Base-by-base conservation (phyloP, 2,329 filamentous ascomycete genomes). In the Phyllosticta citriasiana region DNA sequence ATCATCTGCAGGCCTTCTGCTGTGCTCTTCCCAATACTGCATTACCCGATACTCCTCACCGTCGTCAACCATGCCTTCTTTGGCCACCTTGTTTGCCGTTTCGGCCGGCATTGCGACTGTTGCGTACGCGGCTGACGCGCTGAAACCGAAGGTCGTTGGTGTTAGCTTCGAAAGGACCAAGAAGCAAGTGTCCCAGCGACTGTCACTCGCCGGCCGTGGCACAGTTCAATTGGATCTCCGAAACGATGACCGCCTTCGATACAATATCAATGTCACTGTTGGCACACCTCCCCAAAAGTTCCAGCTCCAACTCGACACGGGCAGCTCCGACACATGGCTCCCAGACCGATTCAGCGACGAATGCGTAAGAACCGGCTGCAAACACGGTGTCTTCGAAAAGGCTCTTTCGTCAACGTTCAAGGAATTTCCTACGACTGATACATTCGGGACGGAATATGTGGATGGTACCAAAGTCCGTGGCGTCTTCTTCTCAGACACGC, bases 191-290 rank as follows among this genome's bases (percentile, higher is more conserved):
- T 16, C 33, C 52, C 9, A 57, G 50, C 30, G 22, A 26, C 30
- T 54, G 59, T 54, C 53, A 50, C 54, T 61, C 6, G 55, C 55
- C n/a, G 50, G 55, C 16, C 59, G 59, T 27, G 30, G 55, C 25
- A 62, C 55, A 19, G 51, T 62, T 35, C 53, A 56, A 27, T 27
- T 55, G 4, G 19, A 10, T n/a, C 55, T 62, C 12, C 24, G 51
- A 51, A 58, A 58, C 60, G 2, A 27, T 3, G 33, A 22, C 16
- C 30, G 40, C 3, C 51, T 25, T 30, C 51, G 57, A 19, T 63
- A 63, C 58, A 56, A 61, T 10, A 57, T 61, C 51, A 63, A 63
- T 30, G 54, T 63, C 19, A 63, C 59, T n/a, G 58, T 63, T 55
- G 62, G 62, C 59, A 63, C 62, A 3, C 62, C 62, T n/a, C 47